A percentile compares a stretch with the other conserved stretches of the same genome.
Evolutionary conservation across 495 filamentous ascomycete species (phyloP).

Genomic region (Neurospora intermedia): DNA sequence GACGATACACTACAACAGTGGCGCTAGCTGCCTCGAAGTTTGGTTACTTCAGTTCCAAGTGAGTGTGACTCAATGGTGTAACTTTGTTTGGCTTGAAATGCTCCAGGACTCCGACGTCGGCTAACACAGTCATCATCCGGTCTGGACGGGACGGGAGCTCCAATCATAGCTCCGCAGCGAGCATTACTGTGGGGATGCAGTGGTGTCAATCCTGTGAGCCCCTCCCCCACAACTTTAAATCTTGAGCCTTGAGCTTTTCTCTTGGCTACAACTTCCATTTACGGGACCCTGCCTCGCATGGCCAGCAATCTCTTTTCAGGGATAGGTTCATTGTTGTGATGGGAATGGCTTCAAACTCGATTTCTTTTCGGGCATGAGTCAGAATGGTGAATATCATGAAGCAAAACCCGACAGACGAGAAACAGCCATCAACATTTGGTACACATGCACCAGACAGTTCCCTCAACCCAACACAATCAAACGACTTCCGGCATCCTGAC

Average conservation of each 20-base stretch:
- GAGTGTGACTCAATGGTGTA: neutral
- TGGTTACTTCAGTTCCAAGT: neutral
- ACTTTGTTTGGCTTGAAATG: neutral
- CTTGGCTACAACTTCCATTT: neutral
- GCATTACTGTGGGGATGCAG: neutral
- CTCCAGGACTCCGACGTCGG: neutral
- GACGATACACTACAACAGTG: neutral
- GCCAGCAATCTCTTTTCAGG: neutral
- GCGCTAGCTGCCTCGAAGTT: neutral
- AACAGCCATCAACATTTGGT: neutral
- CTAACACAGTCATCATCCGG: neutral
- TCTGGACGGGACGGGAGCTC: neutral
- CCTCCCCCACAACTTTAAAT: neutral
- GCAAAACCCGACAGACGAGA: neutral
- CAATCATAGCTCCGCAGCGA: neutral
- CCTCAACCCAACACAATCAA: neutral
- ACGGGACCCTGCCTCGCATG: neutral
- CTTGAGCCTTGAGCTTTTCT: neutral
- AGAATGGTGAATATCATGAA: neutral
- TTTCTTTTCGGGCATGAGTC: neutral
- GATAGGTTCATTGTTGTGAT: neutral
- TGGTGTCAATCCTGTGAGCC: neutral
- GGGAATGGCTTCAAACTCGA: neutral
- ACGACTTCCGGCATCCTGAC: neutral
- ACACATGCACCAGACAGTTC: neutral